Percentiles rank a stretch among this genome's conserved stretches.
Conservation (phyloP, 1,284 basidiomycete genomes). For the Mycena sp. region DNA sequence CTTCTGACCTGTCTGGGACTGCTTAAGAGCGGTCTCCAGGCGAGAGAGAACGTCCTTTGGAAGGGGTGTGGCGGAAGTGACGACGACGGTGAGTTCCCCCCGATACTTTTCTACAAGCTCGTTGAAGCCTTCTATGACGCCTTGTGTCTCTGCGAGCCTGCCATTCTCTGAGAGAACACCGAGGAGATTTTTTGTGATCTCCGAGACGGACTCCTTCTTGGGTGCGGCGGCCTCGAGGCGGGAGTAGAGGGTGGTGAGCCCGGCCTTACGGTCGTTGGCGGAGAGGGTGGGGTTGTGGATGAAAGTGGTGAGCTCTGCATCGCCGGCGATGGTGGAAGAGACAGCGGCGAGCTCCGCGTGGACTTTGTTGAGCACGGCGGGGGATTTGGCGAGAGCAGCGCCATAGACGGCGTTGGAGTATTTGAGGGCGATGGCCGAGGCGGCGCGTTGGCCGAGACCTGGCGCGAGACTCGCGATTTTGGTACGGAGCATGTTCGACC, state of each 20-base stretch:
- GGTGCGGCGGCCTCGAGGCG: slow-evolving; percentile 64
- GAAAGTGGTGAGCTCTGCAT: slow-evolving; percentile 76
- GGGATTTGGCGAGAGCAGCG: slow-evolving; percentile 90
- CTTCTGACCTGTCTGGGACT: slow-evolving; percentile 83
- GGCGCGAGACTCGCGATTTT: slow-evolving; percentile 52
- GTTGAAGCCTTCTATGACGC: slow-evolving; percentile 93
- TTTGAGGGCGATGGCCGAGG: slow-evolving; percentile 84
- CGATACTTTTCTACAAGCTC: slow-evolving; percentile 90
- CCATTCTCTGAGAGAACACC: slow-evolving; percentile 94
- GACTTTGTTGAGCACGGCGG: slow-evolving; percentile 84
- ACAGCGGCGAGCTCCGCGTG: slow-evolving; percentile 84
- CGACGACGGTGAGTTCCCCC: slow-evolving; percentile 93
- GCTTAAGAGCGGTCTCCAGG: slow-evolving; percentile 88
- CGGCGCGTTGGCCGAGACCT: slow-evolving; percentile 71
- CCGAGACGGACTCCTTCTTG: slow-evolving; percentile 82
- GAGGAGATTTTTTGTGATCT: slow-evolving; percentile 95
- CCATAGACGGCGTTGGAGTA: slow-evolving; percentile 96
- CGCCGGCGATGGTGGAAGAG: slow-evolving; percentile 72
- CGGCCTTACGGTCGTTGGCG: slow-evolving; percentile 76
- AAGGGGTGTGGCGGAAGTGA: slow-evolving; percentile 89
- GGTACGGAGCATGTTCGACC: slow-evolving; percentile 41
- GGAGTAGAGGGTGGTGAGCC: slow-evolving; percentile 77
- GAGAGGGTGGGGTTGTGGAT: slow-evolving; percentile 93
- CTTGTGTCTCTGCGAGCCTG: slow-evolving; percentile 84
- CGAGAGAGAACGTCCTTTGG: slow-evolving; percentile 78